Conservation (phyloP, 73 alveolate genomes). For the Symbiodinium pilosum region DNA sequence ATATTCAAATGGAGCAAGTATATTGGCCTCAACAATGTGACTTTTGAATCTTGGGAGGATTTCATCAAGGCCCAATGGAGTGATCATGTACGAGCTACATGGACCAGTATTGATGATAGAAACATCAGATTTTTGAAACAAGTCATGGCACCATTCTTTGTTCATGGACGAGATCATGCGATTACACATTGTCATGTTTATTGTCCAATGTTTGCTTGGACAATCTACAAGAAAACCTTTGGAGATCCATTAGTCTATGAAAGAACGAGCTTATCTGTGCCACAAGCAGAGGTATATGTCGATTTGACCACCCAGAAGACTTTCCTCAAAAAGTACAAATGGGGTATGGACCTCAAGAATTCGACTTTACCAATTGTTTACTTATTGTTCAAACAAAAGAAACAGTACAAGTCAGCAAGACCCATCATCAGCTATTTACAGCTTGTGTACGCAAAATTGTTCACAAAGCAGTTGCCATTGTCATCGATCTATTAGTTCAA, state of each 20-base stretch:
- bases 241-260: not conserved
- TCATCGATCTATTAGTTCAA: not conserved
- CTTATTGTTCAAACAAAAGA: not conserved
- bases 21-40: not conserved
- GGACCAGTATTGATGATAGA: too few species aligned
- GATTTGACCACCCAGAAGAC: not conserved
- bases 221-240: not conserved
- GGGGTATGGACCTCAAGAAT: not conserved
- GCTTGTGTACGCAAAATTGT: not conserved
- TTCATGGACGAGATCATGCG: constrained; percentile 13
- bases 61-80: not conserved
- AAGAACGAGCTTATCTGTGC: too few species aligned
- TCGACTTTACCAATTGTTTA: not conserved
- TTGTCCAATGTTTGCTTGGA: not conserved
- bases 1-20: not conserved
- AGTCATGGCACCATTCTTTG: not conserved
- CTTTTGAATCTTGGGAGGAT: not conserved
- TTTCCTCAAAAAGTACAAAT: not conserved
- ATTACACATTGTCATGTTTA: not conserved
- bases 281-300: not conserved
- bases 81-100: not conserved
- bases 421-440: not conserved
- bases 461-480: not conserved
- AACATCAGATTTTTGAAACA: too few species aligned
- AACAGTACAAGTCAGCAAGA: not conserved